Evolutionary conservation across 768 basidiomycete species (phyloP), one percentile per base, ranked within the genome.

Genomic region (Xanthoconium stramineum): DNA sequence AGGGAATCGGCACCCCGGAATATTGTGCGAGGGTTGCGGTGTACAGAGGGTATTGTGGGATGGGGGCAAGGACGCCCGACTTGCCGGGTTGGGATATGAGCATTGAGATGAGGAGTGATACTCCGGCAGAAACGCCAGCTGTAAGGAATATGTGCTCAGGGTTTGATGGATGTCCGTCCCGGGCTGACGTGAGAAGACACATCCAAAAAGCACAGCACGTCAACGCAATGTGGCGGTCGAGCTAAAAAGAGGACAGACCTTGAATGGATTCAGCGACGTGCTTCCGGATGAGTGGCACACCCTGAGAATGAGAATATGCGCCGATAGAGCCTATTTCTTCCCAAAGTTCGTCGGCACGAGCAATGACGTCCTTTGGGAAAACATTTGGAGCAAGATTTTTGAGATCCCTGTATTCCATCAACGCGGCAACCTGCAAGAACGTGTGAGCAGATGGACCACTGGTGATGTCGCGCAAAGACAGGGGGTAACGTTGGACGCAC

Each of bases 41-140:
- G 74, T 99, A 99, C 12, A 99, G 80, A 2, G 96, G 96, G 71
- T 99, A 98, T 75, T 99, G 96, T 3, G 96, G 96, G 59, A 99
- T 98, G 33, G 96, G 96, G 66, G 98, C 97, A 51, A 96, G 82
- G 64, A 96, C 81, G 8, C 92, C 94, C 47, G 83, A 82, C 29
- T 76, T 78, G 19, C 65, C 58, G 20, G 83, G 84, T 20, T 78
- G 72, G 11, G 84, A 76, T 63, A 94, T 87, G 58, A 94, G 83
- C 78, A 90, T 83, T 65, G 84, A 83, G 62, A 96, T 83, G 24
- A 93, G 75, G 19, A 92, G 83, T 20, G 90, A 87, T n/a, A 99
- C 95, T 50, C 96, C 97, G 13, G 86, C 85, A 20, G 94, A 97
- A 19, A 97, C 96, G 40, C 96, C 97, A 28, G 85, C 89, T 17